Base-by-base conservation (phyloP, 2,329 filamentous ascomycete species). In the Neonectria magnoliae region DNA sequence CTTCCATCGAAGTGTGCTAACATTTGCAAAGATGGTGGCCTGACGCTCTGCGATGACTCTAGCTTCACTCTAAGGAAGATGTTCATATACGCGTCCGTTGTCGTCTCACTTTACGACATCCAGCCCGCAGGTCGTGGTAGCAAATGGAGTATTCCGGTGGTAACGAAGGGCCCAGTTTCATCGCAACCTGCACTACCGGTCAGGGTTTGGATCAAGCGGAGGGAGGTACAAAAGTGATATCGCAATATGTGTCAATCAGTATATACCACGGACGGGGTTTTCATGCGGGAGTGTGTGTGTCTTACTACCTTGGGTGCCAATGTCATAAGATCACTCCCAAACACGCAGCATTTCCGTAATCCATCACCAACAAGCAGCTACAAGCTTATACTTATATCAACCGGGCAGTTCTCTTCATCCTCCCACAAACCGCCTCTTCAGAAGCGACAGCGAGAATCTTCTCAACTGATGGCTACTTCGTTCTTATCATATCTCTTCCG, bases 41-140 rank as follows among this genome's bases (percentile, higher is more conserved):
- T 73, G 2, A 71, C 69, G 16, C 76, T 80, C 71, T 77, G 73
- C 60, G 76, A 78, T 20, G 77, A 79, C 8, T 70, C 75, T 2
- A 68, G 68, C 0, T 76, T 80, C 52, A 74, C 78, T 1, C 22
- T 75, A 14, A 74, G 76, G 33, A 79, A 81, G 57, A 72, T 80
- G 6, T 53, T 81, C 3, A 55, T 80, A 14, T 80, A 76, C 58
- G 68, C 76, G 9, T 74, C 79, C 0, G 68, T 76, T 14, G 74
- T 81, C 14, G 66, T 81, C 33, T 75, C 77, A 0, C 73, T 80
- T 27, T 81, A 81, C 59, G 77, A 81, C 20, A 73, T 81, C 25
- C 62, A 72, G 50, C 75, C 79, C 1, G 71, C 71, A 0, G 67
- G 70, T 6, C 75, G 73, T 13, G 54, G 68, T 5, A 62, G 68